phyloP scores from a whole-genome alignment of 2,329 filamentous ascomycete species.

The Curvularia lunata region DNA sequence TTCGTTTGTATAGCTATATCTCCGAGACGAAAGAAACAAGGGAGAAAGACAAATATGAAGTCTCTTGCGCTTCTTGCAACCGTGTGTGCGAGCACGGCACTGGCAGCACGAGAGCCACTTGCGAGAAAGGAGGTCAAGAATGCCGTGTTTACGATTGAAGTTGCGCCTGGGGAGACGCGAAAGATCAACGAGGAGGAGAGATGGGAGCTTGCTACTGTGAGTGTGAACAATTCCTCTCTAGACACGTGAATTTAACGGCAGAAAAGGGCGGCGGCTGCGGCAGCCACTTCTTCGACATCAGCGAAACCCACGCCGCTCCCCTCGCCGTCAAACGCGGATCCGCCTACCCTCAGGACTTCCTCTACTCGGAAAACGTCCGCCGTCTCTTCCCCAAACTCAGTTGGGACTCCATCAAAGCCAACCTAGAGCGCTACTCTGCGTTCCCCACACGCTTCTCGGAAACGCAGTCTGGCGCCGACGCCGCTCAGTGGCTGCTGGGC shows the following conservation, averaged over 20 bases:
- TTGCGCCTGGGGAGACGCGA: constrained; percentile 24
- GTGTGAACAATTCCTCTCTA: neutral
- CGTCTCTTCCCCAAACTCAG: neutral
- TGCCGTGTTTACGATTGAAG: constrained; percentile 16
- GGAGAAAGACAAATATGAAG: neutral
- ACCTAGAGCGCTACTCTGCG: constrained; percentile 15
- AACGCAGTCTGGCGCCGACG: constrained; percentile 67
- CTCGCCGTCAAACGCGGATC: neutral
- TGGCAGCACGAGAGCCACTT: neutral
- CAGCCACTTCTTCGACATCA: constrained; percentile 1
- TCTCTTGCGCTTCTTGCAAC: neutral
- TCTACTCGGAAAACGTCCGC: neutral
- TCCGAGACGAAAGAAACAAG: no score
- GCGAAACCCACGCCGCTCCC: neutral
- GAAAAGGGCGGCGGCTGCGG: neutral
- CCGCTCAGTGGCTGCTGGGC: constrained; percentile 81
- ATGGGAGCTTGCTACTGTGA: constrained; percentile 23
- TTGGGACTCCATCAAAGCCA: neutral
- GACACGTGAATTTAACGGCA: no score
- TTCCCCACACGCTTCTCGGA: constrained; percentile 37
- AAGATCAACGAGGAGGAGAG: constrained; percentile 23
- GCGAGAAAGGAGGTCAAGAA: neutral
- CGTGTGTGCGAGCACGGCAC: neutral
- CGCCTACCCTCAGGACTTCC: neutral
- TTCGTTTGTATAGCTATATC: no score